Evolutionary conservation across 352 stramenopile genomes (phyloP).

Genomic region (Phytophthora multivora): DNA sequence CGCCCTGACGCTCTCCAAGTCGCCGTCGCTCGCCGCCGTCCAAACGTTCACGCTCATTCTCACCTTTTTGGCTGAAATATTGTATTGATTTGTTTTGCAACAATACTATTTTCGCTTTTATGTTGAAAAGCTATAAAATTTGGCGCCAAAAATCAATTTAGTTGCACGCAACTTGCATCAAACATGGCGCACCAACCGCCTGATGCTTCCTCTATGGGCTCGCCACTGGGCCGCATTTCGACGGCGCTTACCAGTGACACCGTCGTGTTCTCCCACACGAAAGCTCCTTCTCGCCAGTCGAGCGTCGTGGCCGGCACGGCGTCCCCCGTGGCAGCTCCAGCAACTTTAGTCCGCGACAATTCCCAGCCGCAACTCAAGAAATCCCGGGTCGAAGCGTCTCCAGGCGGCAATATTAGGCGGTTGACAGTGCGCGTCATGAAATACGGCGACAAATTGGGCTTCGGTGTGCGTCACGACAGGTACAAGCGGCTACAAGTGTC

Average conservation of each 20-base stretch:
- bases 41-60: conserved; percentile 54
- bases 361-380: conserved; percentile 23
- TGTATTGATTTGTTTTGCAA: background rate
- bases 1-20: conserved; percentile 52
- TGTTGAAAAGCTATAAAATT: background rate
- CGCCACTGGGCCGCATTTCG: too few species aligned
- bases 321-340: conserved; percentile 4
- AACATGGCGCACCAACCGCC: conserved; percentile 8
- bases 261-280: conserved; percentile 66
- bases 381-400: conserved; percentile 4
- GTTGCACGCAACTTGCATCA: background rate
- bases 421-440: conserved; percentile 58
- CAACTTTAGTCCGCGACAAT: conserved; percentile 2
- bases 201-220: background rate
- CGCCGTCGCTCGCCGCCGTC: conserved; percentile 65
- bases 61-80: background rate
- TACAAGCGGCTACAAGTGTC: conserved; percentile 62
- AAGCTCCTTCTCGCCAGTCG: conserved; percentile 49
- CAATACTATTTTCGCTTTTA: too few species aligned
- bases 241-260: conserved; percentile 52
- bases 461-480: conserved; percentile 70
- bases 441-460: conserved; percentile 61
- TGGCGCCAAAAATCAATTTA: conserved; percentile 10
- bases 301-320: conserved; percentile 20
- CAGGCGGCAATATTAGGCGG: conserved; percentile 5